Conservation (phyloP, 1,284 basidiomycete species). For the Austroboletus rostrupii region DNA sequence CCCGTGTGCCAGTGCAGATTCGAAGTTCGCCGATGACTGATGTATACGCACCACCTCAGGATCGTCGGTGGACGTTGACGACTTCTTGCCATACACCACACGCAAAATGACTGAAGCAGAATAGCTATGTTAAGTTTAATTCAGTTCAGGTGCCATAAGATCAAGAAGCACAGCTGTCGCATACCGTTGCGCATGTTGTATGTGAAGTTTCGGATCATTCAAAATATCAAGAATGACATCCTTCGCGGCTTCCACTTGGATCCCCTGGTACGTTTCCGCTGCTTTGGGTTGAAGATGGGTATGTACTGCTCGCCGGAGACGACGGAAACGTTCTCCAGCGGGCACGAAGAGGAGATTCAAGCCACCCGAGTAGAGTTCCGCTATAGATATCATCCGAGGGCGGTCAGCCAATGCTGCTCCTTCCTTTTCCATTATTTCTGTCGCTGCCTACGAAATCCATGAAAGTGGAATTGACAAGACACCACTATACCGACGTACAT, state of each 20-base stretch:
- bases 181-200: constrained; percentile 30
- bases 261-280: constrained; percentile 30
- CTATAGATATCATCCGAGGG: constrained; percentile 23
- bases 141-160: background rate
- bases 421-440: constrained; percentile 33
- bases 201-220: constrained; percentile 31
- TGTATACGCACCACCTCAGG: constrained; percentile 50
- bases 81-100: constrained; percentile 58
- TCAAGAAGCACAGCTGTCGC: background rate
- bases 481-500: constrained; percentile 19
- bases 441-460: constrained; percentile 8
- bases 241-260: constrained; percentile 33
- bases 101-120: constrained; percentile 60
- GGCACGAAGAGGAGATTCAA: constrained; percentile 18
- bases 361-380: constrained; percentile 23
- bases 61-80: constrained; percentile 47
- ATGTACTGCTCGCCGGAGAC: constrained; percentile 30
- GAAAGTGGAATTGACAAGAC: background rate
- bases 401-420: constrained; percentile 28
- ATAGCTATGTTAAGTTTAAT: constrained; percentile 39
- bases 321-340: constrained; percentile 25
- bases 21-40: background rate
- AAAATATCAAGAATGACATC: constrained; percentile 38
- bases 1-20: background rate
- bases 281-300: constrained; percentile 35